Conservation (phyloP, 225 moss, liverwort and hornwort genomes). For the Bryoerythrophyllum caledonicum region DNA sequence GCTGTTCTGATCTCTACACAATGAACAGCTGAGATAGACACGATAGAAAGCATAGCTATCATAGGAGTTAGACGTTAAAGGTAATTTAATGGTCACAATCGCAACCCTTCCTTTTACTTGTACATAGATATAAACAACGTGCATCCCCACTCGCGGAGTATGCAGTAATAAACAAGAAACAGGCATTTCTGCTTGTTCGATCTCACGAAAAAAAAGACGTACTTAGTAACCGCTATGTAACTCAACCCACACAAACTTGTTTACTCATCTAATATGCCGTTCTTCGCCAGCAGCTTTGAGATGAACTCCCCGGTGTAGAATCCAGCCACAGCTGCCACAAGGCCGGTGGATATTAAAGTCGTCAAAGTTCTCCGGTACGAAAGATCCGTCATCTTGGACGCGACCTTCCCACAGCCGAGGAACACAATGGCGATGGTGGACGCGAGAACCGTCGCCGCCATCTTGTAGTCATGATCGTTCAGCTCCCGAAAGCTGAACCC, state of each 20-base stretch:
- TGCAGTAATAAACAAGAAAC: conserved; percentile 31
- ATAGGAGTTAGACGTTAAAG: background rate
- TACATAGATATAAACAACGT: conserved; percentile 16
- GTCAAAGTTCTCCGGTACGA: conserved; percentile 46
- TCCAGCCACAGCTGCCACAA: conserved; percentile 51
- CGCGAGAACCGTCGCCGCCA: conserved; percentile 55
- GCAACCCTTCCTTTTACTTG: conserved; percentile 25
- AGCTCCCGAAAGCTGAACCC: conserved; percentile 67
- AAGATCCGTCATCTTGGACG: conserved; percentile 51
- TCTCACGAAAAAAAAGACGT: conserved; percentile 22
- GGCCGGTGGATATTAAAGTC: conserved; percentile 50
- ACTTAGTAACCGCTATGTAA: background rate
- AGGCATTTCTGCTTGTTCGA: conserved; percentile 12
- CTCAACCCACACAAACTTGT: background rate
- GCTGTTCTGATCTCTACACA: conserved; percentile 21
- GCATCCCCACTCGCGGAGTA: conserved; percentile 19
- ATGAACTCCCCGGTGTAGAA: conserved; percentile 60
- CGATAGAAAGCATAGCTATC: background rate
- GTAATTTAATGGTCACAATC: conserved; percentile 15
- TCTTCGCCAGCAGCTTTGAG: conserved; percentile 42
- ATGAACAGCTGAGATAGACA: background rate
- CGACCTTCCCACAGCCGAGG: conserved; percentile 76
- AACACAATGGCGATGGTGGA: conserved; percentile 52
- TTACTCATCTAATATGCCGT: conserved; percentile 48
- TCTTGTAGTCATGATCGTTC: conserved; percentile 59